Evolutionary conservation across 257 asterid genomes (phyloP), one percentile per base, ranked within the genome.

Genomic region (Solanum pinnatisectum): DNA sequence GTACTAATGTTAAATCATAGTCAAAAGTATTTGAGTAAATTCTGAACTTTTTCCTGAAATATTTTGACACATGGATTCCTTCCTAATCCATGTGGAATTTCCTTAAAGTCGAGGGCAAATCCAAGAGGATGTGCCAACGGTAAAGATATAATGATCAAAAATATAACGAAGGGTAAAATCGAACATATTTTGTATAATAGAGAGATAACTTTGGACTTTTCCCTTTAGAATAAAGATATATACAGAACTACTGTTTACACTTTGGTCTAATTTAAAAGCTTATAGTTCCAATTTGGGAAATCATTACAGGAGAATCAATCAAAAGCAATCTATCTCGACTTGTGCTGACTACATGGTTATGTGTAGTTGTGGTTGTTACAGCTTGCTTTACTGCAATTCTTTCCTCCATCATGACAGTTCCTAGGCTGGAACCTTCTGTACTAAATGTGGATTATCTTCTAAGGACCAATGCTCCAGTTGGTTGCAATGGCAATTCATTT

Each of bases 301-400:
- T 46, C 12, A 87, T 90, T 86, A 49, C 93, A 95, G 96, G 92
- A 88, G 92, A 95, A 91, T 44, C 84, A 16, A 94, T 94, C 67
- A 89, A 52, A 86, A 88, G 77, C 72, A 49, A 74, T 71, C 84
- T 92, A 72, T 94, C 98, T 2, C 88, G 94, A 83, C 88, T 94
- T 27, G 94, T 93, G 42, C 83, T 93, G 10, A 89, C 92, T 30
- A 92, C 89, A 10, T 95, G 98, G 98, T 78, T 91, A 30, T 89
- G 92, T 30, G 90, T 91, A 6, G 88, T 91, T 0, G 87, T 94
- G 16, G 92, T 94, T 2, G 91, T 94, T 42, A 87, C 88, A 6
- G 92, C 93, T 23, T 91, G 94, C 87, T 94, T 90, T 65, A 93
- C 98, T 4, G 98, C 98, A 40, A 91, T 91, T 5, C 88, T 94